phyloP scores from a whole-genome alignment of 2,329 filamentous ascomycete species.

The Penicillium verrucosum region DNA sequence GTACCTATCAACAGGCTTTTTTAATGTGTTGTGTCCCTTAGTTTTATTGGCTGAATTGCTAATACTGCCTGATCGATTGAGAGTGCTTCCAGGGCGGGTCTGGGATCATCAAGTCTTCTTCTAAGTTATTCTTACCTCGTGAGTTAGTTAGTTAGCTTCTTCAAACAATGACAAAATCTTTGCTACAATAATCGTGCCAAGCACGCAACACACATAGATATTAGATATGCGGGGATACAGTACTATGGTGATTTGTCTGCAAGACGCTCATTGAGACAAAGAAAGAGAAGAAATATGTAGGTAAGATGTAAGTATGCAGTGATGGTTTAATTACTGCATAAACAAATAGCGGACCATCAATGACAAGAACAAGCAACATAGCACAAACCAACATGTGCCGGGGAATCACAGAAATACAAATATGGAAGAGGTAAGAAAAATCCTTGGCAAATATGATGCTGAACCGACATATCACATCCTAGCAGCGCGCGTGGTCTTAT shows the following conservation, averaged over 20 bases:
- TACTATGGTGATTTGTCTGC: neutral
- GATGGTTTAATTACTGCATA: neutral
- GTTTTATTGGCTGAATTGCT: no score
- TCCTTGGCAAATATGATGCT: neutral
- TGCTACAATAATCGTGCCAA: no score
- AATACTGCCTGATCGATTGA: no score
- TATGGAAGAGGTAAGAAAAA: conserved; percentile 7
- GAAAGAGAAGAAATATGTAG: neutral
- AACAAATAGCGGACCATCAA: neutral
- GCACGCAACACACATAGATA: neutral
- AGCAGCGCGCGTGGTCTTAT: conserved; percentile 51
- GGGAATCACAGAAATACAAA: conserved; percentile 26
- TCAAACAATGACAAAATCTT: no score
- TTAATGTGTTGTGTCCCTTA: no score
- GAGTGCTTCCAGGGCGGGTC: no score
- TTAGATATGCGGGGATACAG: neutral
- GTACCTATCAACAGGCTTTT: no score
- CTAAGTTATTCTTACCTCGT: no score
- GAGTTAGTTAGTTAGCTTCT: no score
- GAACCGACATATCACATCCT: conserved; percentile 27
- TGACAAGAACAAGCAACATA: conserved; percentile 15
- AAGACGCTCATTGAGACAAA: neutral
- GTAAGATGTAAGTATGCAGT: neutral
- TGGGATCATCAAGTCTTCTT: no score
- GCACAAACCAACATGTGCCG: conserved; percentile 24